Base-by-base conservation (phyloP, 2,329 filamentous ascomycete species). In the Diaporthe citrichinensis region DNA sequence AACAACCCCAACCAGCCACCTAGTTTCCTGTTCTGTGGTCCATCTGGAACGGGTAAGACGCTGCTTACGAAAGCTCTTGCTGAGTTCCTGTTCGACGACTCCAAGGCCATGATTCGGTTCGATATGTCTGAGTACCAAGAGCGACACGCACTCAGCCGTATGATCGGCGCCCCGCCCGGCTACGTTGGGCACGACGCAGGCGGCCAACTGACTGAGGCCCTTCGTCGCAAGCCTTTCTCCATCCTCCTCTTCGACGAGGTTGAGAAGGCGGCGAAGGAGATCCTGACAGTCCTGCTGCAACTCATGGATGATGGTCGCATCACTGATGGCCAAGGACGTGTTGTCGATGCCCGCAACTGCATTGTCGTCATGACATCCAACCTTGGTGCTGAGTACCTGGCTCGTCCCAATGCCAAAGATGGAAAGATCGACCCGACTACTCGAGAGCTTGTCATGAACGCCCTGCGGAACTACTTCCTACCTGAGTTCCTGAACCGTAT, bases 61-160 rank as follows among this genome's bases (percentile, higher is more conserved):
- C 88, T 99, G 28, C 92, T 99, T 75, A 98, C 96, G 78, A 99
- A 99, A 86, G 97, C 96, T 23, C 90, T 99, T 76, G 97, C 97
- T 67, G 97, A 99, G 84, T 99, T 99, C 88, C 89, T 99, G 39
- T 99, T 99, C 87, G 97, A 99, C 83, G 97, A 99, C 80, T 87
- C 96, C 36, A 98, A 98, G 87, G 89, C 96, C 46, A 98, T 99
- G 97, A 98, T 99, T 80, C 94, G 97, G 53, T 98, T 99, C 87
- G 97, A 99, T 84, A 99, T 99, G 97, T 98, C 96, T 7, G 97
- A 99, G 85, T 99, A 99, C 85, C 97, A 99, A 85, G 97, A 99
- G 85, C 93, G 96, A 7, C 97, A 99, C 84, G 94, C 96, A 0
- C 91, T 99, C 20, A 98, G 95, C 83, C 92, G 97, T 76, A 98